Base-by-base conservation (phyloP, 352 stramenopile species). In the Pseudoperonospora humuli region DNA sequence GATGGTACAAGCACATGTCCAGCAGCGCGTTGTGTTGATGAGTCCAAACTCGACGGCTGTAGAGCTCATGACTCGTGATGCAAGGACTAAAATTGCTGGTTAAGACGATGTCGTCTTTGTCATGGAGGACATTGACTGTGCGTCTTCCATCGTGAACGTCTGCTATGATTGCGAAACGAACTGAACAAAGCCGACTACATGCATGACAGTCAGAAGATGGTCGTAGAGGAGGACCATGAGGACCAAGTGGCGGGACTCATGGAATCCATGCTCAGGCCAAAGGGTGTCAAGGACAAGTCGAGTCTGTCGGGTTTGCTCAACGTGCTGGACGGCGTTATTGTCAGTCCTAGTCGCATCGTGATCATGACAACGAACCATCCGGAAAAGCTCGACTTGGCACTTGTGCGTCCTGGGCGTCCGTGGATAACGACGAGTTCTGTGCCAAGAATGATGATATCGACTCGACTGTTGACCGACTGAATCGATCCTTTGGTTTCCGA, bases 241-340 rank as follows among this genome's bases (percentile, higher is more conserved):
- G 42, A 54, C 28, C 48, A 48, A 20, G 54, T 67, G 36, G n/a
- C n/a, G n/a, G n/a, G n/a, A n/a, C n/a, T n/a, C n/a, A n/a, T n/a
- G n/a, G n/a, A n/a, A n/a, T n/a, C n/a, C n/a, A n/a, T n/a, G n/a
- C n/a, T n/a, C n/a, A n/a, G n/a, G n/a, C n/a, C n/a, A n/a, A n/a
- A n/a, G n/a, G n/a, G n/a, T n/a, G 37, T 43, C 34, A 61, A 58
- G 14, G 57, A 83, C 56, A 77, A 88, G 62, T 63, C 95, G 14
- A 93, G 78, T 31, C 58, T 96, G 5, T 68, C 74, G 10, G 84
- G 85, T 0, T 55, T 97, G 27, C 51, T 96, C 0, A 96, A 97
- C 38, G 84, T 93, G 1, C 58, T 97, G 4, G 90, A 97, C 54
- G 90, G 87, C 3, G 76, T 97, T 5, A 85, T 95, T 14, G 85